Percentiles rank a stretch among this genome's conserved stretches.
These are phyloP conservation scores for Exobasidium rhododendri DNA, from an alignment of 1,284 basidiomycete species.

Conservation along the genomic window DNA sequence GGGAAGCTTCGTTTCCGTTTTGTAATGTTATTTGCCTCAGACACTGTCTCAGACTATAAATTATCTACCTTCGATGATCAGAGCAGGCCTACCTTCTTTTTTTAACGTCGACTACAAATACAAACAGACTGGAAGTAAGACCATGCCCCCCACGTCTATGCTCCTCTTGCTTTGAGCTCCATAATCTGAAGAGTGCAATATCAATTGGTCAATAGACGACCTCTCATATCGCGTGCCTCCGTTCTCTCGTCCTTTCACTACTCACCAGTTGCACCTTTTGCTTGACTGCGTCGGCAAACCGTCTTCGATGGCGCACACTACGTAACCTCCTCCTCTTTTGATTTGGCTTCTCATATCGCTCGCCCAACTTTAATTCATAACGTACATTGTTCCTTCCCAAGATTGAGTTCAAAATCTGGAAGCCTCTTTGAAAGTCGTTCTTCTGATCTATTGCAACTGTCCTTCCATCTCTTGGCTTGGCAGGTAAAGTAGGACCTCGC, in stretches of 20 bases:
- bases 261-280: constrained; percentile 51
- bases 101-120: no score
- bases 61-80: neutral
- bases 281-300: constrained; percentile 51
- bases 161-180: constrained; percentile 49
- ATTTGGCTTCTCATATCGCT: constrained; percentile 54
- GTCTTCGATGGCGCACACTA: constrained; percentile 48
- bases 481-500: neutral
- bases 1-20: no score
- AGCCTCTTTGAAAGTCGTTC: constrained; percentile 25
- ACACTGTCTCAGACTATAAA: no score
- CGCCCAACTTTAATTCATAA: constrained; percentile 39
- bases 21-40: no score
- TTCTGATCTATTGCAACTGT: neutral
- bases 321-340: constrained; percentile 47
- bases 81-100: neutral
- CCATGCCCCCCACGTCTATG: no score
- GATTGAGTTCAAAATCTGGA: constrained; percentile 24
- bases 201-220: neutral
- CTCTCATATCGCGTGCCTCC: neutral
- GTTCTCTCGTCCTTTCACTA: constrained; percentile 10
- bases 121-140: no score
- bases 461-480: constrained; percentile 9
- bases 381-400: constrained; percentile 42
- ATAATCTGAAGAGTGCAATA: constrained; percentile 29